These are phyloP conservation scores for Lipomyces yamanashiensis DNA, from an alignment of 805 yeast genomes.

Conservation along the genomic window DNA sequence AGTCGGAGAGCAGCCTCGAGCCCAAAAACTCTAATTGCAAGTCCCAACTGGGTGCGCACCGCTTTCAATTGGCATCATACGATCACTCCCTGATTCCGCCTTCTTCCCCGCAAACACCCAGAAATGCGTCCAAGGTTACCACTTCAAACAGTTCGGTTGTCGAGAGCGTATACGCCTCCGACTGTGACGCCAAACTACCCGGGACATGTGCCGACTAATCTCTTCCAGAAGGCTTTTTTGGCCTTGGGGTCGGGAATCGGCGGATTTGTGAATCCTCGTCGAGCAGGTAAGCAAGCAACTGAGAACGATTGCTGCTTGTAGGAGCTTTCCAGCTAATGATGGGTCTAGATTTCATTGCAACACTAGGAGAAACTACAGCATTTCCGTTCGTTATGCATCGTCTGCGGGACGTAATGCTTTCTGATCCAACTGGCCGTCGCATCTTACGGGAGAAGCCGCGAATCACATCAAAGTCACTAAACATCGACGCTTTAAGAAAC, in stretches of 20 bases:
- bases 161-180: not conserved
- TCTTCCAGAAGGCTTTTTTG: slow-evolving; percentile 64
- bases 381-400: slow-evolving; percentile 64
- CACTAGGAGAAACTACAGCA: slow-evolving; percentile 84
- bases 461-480: slow-evolving; percentile 72
- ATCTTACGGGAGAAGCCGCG: slow-evolving; percentile 81
- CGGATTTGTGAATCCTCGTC: slow-evolving; percentile 54
- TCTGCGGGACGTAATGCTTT: slow-evolving; percentile 73
- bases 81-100: not conserved
- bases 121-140: not conserved
- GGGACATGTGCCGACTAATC: slow-evolving; percentile 77
- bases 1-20: not conserved
- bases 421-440: slow-evolving; percentile 74
- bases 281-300: slow-evolving; percentile 42
- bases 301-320: no score
- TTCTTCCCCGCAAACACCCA: not conserved
- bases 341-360: slow-evolving; percentile 46
- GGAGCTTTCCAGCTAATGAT: not conserved
- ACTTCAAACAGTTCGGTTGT: not conserved
- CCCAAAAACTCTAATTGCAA: not conserved
- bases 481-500: slow-evolving; percentile 60
- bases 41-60: not conserved
- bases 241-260: slow-evolving; percentile 77
- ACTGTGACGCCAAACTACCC: slow-evolving; percentile 50
- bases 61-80: not conserved